phyloP scores from a whole-genome alignment of 148 eudicot genomes.

The Rhododendron henanense region DNA sequence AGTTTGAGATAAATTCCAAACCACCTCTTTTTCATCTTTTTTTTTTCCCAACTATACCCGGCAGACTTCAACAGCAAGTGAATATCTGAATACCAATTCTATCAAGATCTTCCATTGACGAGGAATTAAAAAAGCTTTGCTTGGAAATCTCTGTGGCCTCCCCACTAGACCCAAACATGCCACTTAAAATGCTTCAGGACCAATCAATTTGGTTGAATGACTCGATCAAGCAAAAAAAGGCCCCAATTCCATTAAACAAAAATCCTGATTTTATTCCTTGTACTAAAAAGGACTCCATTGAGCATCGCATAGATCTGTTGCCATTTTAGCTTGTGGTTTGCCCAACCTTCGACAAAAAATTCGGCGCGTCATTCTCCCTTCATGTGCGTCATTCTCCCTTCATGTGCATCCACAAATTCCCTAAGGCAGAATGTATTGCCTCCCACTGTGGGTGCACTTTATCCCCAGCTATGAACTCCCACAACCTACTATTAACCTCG shows the following conservation, averaged over 20 bases:
- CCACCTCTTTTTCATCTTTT: background rate
- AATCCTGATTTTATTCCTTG: background rate
- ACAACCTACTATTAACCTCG: conserved; percentile 51
- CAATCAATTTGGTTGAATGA: background rate
- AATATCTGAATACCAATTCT: background rate
- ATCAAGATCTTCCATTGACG: background rate
- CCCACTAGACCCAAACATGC: background rate
- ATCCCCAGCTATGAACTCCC: conserved; percentile 66
- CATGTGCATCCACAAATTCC: conserved; percentile 48
- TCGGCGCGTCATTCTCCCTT: conserved; percentile 2
- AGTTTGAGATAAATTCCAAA: background rate
- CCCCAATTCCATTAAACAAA: background rate
- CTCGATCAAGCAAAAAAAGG: background rate
- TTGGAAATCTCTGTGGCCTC: background rate
- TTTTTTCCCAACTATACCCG: background rate
- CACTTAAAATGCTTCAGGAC: background rate
- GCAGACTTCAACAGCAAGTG: background rate
- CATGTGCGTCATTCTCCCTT: conserved; percentile 38
- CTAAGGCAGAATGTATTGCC: conserved; percentile 25
- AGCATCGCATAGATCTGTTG: background rate
- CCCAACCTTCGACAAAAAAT: background rate
- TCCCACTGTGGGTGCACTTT: conserved; percentile 40
- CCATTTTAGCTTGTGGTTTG: background rate
- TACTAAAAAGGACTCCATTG: background rate
- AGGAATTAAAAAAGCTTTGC: background rate